These are phyloP conservation scores for Talaromyces borbonicus DNA, from an alignment of 495 filamentous ascomycete species.

Conservation along the genomic window DNA sequence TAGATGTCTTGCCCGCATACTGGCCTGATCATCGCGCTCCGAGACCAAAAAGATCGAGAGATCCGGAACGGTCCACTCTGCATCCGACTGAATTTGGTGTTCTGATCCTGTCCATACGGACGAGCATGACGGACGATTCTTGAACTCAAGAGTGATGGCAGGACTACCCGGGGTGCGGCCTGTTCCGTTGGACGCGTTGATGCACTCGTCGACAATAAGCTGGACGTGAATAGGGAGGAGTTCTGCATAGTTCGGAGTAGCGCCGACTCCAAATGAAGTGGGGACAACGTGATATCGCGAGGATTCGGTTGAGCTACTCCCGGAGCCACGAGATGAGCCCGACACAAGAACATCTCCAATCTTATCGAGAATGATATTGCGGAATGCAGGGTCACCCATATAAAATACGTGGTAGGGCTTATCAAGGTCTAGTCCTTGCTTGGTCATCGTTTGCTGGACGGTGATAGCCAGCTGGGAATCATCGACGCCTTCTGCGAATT, in stretches of 20 bases:
- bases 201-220: slow-evolving; percentile 65
- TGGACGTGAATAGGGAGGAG: slow-evolving; percentile 68
- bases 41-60: slow-evolving; percentile 61
- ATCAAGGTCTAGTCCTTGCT: slow-evolving; percentile 47
- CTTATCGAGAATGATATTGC: slow-evolving; percentile 65
- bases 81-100: slow-evolving; percentile 34
- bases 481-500: slow-evolving; percentile 20
- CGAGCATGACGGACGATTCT: slow-evolving; percentile 40
- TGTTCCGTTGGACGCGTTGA: slow-evolving; percentile 37
- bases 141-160: slow-evolving; percentile 47
- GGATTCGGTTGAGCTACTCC: slow-evolving; percentile 39
- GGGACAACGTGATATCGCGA: slow-evolving; percentile 68
- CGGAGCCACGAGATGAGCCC: slow-evolving; percentile 30
- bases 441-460: slow-evolving; percentile 64
- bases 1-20: slow-evolving; percentile 40
- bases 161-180: slow-evolving; percentile 27
- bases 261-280: slow-evolving; percentile 52
- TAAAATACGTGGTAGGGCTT: slow-evolving; percentile 64
- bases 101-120: slow-evolving; percentile 37
- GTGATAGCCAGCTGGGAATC: slow-evolving; percentile 40
- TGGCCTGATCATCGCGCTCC: slow-evolving; percentile 37
- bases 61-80: slow-evolving; percentile 58
- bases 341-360: slow-evolving; percentile 55
- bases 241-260: slow-evolving; percentile 51
- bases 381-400: slow-evolving; percentile 50